phyloP scores from a whole-genome alignment of 2,329 filamentous ascomycete species.

The Colletotrichum neosansevieriae region DNA sequence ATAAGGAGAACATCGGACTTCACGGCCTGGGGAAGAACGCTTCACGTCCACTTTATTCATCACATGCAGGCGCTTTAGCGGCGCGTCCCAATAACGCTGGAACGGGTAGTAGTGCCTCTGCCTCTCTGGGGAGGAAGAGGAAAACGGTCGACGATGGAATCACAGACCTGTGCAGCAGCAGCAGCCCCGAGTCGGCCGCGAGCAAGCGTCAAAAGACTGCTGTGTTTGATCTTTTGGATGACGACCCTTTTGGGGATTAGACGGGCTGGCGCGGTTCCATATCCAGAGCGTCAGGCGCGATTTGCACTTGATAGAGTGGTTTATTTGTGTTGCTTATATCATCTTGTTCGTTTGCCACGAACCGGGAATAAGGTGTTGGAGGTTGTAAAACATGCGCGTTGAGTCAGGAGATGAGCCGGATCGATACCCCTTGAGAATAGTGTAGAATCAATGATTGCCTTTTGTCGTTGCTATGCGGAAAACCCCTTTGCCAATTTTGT shows the following conservation, averaged over 20 bases:
- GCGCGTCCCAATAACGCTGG: constrained; percentile 20
- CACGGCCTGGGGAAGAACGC: too few relatives aligned
- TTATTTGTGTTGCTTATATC: background rate
- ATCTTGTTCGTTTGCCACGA: background rate
- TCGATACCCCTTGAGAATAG: constrained; percentile 15
- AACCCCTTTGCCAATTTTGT: constrained; percentile 4
- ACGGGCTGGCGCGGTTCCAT: too few relatives aligned
- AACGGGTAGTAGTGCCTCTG: background rate
- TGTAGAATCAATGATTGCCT: background rate
- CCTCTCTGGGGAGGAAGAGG: constrained; percentile 13
- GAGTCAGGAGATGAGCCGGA: constrained; percentile 4
- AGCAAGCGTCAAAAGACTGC: constrained; percentile 20
- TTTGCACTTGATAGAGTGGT: background rate
- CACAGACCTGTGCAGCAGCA: constrained; percentile 32
- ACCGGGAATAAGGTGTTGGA: background rate
- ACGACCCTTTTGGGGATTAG: constrained; percentile 37
- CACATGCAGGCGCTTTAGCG: background rate
- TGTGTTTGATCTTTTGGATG: constrained; percentile 19
- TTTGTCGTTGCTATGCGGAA: constrained; percentile 18
- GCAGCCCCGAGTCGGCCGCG: background rate
- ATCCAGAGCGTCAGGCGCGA: background rate
- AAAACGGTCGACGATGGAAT: constrained; percentile 19
- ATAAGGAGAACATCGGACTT: constrained; percentile 16
- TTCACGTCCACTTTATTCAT: too few relatives aligned
- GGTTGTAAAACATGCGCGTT: background rate